A percentile compares a stretch with the other conserved stretches of the same genome.
Conservation (phyloP, 177 flowering plant genomes). For the Vitis hybrid region DNA sequence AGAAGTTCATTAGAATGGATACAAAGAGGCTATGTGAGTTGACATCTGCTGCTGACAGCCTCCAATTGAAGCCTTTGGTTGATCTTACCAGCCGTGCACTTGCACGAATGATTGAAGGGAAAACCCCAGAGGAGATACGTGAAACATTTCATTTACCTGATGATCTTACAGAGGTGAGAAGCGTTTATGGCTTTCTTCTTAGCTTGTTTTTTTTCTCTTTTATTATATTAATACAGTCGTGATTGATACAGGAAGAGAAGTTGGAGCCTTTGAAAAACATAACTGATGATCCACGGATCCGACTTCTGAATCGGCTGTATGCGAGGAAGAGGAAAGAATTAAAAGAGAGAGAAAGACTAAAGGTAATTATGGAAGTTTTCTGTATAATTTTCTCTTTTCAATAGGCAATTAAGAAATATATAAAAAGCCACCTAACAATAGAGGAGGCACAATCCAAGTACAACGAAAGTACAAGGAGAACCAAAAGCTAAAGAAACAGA, state of each 20-base stretch:
- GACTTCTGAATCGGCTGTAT: constrained; percentile 78
- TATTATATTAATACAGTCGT: too few relatives aligned
- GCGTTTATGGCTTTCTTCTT: constrained; percentile 1
- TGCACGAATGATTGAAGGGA: constrained; percentile 94
- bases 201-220: constrained; percentile 9
- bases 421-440: too few relatives aligned
- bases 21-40: constrained; percentile 79
- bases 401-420: too few relatives aligned
- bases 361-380: constrained; percentile 31
- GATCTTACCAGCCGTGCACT: constrained; percentile 93
- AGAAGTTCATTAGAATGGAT: constrained; percentile 81
- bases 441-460: too few relatives aligned
- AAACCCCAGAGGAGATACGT: constrained; percentile 89
- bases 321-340: constrained; percentile 87
- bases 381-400: too few relatives aligned
- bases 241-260: constrained; percentile 67
- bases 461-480: too few relatives aligned
- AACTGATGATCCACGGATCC: constrained; percentile 83
- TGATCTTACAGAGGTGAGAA: constrained; percentile 86
- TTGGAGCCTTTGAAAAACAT: constrained; percentile 79
- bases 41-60: constrained; percentile 93
- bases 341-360: constrained; percentile 67
- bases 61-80: constrained; percentile 83
- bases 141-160: constrained; percentile 88
- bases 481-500: too few relatives aligned